Evolutionary conservation across 768 basidiomycete species (phyloP).

Genomic region (Leccinellum luteum): DNA sequence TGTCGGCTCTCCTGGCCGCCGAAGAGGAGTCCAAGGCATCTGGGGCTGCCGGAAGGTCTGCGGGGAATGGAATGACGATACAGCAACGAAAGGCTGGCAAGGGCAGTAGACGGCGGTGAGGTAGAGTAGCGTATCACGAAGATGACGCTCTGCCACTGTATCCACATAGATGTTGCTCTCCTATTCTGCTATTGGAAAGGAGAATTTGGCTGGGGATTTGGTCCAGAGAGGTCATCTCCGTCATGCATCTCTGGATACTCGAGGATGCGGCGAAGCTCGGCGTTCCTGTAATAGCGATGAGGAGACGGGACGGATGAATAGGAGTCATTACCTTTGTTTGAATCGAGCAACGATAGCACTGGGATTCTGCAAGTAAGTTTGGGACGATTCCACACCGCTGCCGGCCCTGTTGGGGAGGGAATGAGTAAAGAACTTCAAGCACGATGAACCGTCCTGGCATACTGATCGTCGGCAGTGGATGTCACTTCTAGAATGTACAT

Average conservation of each 20-base stretch:
- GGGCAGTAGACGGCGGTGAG: constrained; percentile 34
- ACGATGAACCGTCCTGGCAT: constrained; percentile 4
- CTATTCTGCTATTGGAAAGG: constrained; percentile 2
- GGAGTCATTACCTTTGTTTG: constrained; percentile 54
- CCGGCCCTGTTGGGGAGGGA: constrained; percentile 5
- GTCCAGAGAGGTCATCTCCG: constrained; percentile 2
- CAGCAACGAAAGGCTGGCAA: constrained; percentile 37
- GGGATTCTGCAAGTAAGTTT: constrained; percentile 37
- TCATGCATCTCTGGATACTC: constrained; percentile 41
- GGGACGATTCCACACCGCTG: constrained; percentile 28
- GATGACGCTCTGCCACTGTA: background rate
- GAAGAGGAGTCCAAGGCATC: constrained; percentile 38
- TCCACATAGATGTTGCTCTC: background rate
- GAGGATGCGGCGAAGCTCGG: constrained; percentile 53
- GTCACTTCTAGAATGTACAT: constrained; percentile 79
- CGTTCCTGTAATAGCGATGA: constrained; percentile 40
- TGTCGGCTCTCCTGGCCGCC: constrained; percentile 43
- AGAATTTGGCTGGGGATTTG: constrained; percentile 11
- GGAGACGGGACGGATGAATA: constrained; percentile 4
- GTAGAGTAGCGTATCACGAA: constrained; percentile 1
- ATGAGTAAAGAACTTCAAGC: background rate
- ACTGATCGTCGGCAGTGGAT: constrained; percentile 46
- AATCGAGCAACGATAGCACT: constrained; percentile 56
- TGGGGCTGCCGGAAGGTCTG: constrained; percentile 17
- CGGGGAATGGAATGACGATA: constrained; percentile 18